phyloP scores from a whole-genome alignment of 1,284 basidiomycete species.

The Heimioporus retisporus region DNA sequence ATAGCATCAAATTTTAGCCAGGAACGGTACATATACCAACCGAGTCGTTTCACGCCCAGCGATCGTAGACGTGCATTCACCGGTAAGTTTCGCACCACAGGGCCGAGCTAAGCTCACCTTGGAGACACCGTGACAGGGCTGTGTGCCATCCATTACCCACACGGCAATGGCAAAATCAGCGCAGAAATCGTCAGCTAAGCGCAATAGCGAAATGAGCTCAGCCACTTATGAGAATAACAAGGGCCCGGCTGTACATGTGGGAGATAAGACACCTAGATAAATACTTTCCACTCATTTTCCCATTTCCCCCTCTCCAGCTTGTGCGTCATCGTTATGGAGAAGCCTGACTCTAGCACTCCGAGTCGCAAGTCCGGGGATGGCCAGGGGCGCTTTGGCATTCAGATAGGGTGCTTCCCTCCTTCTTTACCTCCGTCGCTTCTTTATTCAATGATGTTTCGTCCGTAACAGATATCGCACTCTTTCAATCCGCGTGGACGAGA shows the following conservation, averaged over 20 bases:
- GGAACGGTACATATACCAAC: background rate
- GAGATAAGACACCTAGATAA: constrained; percentile 14
- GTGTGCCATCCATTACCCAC: background rate
- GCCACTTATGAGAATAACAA: background rate
- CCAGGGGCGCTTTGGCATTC: constrained; percentile 40
- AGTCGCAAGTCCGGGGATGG: constrained; percentile 25
- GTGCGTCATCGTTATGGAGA: constrained; percentile 31
- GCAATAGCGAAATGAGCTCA: constrained; percentile 44
- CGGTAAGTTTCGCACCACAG: background rate
- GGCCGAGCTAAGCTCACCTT: constrained; percentile 1
- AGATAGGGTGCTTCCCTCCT: constrained; percentile 32
- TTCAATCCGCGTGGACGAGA: constrained; percentile 52
- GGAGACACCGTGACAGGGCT: constrained; percentile 1
- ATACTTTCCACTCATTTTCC: constrained; percentile 2
- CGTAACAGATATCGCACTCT: constrained; percentile 52
- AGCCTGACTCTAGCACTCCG: constrained; percentile 17
- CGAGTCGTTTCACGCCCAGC: background rate
- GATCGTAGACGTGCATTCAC: background rate
- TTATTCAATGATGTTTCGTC: background rate
- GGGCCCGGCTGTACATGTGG: background rate
- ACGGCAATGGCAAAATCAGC: constrained; percentile 39
- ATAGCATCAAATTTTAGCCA: too few species aligned
- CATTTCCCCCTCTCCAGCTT: background rate
- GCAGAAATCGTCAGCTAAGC: constrained; percentile 12
- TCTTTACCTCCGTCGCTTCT: rapidly evolving